phyloP scores from a whole-genome alignment of 2,329 filamentous ascomycete species.

The Fusarium verticillioides region DNA sequence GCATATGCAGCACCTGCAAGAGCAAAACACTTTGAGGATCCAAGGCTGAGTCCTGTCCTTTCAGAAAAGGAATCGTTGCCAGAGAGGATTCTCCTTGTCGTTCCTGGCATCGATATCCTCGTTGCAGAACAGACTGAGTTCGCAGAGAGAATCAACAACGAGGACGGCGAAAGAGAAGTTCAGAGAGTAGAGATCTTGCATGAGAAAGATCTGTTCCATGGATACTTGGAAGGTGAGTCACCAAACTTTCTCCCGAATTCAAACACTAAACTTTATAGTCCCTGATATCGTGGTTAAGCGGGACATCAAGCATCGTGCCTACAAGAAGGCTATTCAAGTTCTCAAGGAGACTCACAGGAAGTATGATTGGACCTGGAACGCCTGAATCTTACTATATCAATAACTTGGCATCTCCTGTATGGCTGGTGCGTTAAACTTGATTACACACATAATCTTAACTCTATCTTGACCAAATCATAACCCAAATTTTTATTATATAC shows the following conservation, averaged over 20 bases:
- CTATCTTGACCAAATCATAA: background rate
- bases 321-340: conserved; percentile 24
- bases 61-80: conserved; percentile 51
- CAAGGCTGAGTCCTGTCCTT: conserved; percentile 52
- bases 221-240: conserved; percentile 43
- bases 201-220: conserved; percentile 44
- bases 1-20: conserved; percentile 52
- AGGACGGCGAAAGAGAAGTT: conserved; percentile 18
- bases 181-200: conserved; percentile 37
- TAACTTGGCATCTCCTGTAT: background rate
- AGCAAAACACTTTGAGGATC: conserved; percentile 43
- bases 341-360: conserved; percentile 29
- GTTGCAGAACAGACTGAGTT: conserved; percentile 54
- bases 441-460: background rate
- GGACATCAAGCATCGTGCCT: conserved; percentile 28
- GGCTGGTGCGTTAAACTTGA: too few species aligned
- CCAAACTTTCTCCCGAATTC: background rate
- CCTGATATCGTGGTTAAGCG: conserved; percentile 30
- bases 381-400: background rate
- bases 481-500: background rate
- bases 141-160: conserved; percentile 47
- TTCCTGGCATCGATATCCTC: conserved; percentile 55
- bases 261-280: conserved; percentile 17
- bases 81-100: conserved; percentile 52
- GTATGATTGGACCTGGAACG: conserved; percentile 32